Base-by-base conservation (phyloP, 352 stramenopile genomes). In the Phytophthora constricta region DNA sequence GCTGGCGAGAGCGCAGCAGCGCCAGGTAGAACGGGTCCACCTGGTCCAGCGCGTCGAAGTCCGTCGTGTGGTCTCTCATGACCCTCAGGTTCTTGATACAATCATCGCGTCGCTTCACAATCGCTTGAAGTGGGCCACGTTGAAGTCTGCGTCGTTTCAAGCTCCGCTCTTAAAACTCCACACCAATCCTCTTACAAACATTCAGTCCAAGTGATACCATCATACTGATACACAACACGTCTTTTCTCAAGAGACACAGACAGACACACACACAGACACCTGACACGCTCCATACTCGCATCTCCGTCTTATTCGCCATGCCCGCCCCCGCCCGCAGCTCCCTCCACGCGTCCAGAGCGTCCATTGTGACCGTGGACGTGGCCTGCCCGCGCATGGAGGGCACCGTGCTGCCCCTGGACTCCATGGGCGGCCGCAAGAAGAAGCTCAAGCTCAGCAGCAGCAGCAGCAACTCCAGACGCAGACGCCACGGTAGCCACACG, bases 21-120 rank as follows among this genome's bases (percentile, higher is more conserved):
- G 88, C 90, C 77, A 96, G 74, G 72, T 90, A 97, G 72, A 97
- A 92, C 43, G 91, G 89, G 48, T 97, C 94, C 76, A 98, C 85
- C 25, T 86, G 74, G 58, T 93, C 84, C 52, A 92, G 39, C 34
- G 70, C 71, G 47, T 68, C 55, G 37, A 77, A 72, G 50, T 78
- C 67, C 51, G 63, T 46, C 54, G 41, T 56, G 19, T 64, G 43
- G 22, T 56, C 26, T 25, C 11, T 57, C 47, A 56, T 64, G 8
- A 33, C 25, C 17, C 13, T 5, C 22, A 20, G 33, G 16, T 28
- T 5, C 14, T 55, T 45, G 19, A 61, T 62, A 20, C 39, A 46
- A 20, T 37, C 17, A 52, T 23, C 20, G 53, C 53, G 60, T 56
- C 66, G 5, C 48, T 70, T 73, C 56, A 19, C 4, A 42, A 42